These are phyloP conservation scores for Clavaria fumosa DNA, from an alignment of 768 basidiomycete genomes.

Conservation along the genomic window DNA sequence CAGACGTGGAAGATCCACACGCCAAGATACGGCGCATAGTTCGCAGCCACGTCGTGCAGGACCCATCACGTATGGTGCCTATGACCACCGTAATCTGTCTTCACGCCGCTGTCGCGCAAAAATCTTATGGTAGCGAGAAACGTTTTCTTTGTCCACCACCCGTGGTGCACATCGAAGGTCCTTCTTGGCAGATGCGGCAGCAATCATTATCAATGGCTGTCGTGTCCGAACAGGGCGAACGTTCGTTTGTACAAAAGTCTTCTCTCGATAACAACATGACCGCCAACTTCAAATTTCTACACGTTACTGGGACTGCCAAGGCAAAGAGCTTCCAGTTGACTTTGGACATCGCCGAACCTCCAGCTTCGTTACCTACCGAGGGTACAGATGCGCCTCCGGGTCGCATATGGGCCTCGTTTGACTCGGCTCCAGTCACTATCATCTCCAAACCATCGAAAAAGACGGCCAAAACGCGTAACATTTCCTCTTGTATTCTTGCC, in stretches of 20 bases:
- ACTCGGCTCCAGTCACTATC: conserved; percentile 84
- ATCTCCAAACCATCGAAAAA: conserved; percentile 97
- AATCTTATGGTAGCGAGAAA: conserved; percentile 92
- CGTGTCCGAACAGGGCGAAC: conserved; percentile 70
- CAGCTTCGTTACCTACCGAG: conserved; percentile 31
- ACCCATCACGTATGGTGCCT: conserved; percentile 59
- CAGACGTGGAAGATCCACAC: conserved; percentile 49
- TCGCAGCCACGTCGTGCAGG: conserved; percentile 66
- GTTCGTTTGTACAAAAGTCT: conserved; percentile 73
- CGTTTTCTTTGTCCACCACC: conserved; percentile 90
- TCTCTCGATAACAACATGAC: conserved; percentile 72
- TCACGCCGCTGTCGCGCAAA: conserved; percentile 89
- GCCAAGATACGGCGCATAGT: conserved; percentile 75
- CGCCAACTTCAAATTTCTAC: conserved; percentile 82
- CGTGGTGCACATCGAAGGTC: conserved; percentile 83
- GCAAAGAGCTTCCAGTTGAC: conserved; percentile 82
- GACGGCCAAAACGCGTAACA: conserved; percentile 89
- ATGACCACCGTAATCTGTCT: conserved; percentile 87
- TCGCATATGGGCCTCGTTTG: conserved; percentile 81
- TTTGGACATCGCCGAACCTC: conserved; percentile 70
- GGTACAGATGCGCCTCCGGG: conserved; percentile 34
- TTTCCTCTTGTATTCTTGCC: conserved; percentile 78
- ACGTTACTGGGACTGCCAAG: conserved; percentile 79
- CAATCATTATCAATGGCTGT: conserved; percentile 79
- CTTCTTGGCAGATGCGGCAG: conserved; percentile 67